Evolutionary conservation across 2,329 filamentous ascomycete genomes (phyloP), one percentile per base, ranked within the genome.

Genomic region (Fusarium sp.): DNA sequence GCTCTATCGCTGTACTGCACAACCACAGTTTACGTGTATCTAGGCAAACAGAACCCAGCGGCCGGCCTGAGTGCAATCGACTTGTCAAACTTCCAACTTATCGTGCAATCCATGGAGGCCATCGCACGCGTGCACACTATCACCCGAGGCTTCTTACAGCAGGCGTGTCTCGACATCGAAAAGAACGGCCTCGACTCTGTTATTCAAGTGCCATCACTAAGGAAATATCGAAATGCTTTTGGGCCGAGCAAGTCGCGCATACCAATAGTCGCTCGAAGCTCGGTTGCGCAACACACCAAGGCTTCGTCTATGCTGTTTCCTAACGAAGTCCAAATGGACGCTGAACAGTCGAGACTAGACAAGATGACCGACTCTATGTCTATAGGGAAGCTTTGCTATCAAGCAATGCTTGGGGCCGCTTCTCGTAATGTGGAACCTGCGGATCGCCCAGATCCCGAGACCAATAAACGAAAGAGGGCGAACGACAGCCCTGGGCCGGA

Each of bases 1-100:
- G 91, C 93, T 0, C 89, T 97, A 69, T 94, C 93, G 53, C 81
- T 97, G 18, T 97, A 97, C 74, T 91, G 94, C 36, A 91, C 94
- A 17, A 90, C 90, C 5, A 89, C 93, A 1, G 93, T 97, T 0
- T 97, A 94, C 67, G 86, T 96, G 2, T 90, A 96, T 70, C 89
- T 93, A 66, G 85, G 93, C 29, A 92, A 91, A 72, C 88, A 88
- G 20, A 82, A 87, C 45, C 87, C 89, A 2, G 81, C 86, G 11
- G 86, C 89, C 68, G 84, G 81, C 70, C 87, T 85, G 70, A 87
- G 84, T 72, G 82, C 81, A 18, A 71, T 75, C 6, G 74, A 82
- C 41, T 69, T 76, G 11, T 77, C 79, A 11, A 85, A 85, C 47
- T 83, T 97, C 8, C 89, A 95, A 72, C 93, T 95, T 69, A 82